Base-by-base conservation (phyloP, 2,329 filamentous ascomycete genomes). In the Pseudogymnoascus sp. region DNA sequence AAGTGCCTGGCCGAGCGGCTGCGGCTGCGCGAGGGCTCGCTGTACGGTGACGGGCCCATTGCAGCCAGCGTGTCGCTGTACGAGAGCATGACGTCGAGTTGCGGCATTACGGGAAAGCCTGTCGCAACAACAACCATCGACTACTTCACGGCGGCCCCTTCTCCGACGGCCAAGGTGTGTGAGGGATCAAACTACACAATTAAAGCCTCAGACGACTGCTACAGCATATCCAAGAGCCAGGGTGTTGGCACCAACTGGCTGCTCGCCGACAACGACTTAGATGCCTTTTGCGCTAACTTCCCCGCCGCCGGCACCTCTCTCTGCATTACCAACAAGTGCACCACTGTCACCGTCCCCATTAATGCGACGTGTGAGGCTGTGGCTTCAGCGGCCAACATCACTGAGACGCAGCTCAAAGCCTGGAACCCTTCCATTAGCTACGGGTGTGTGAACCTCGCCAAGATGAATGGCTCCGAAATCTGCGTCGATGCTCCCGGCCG, bases 1-100 rank as follows among this genome's bases (percentile, higher is more conserved):
- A 15, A 39, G 30, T 68, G 66, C 53, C 57, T 68, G 22, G 63
- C 62, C 43, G 62, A 61, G 25, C 66, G 63, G 20, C 18, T 68
- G 57, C 28, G 28, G 28, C 28, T 30, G 28, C 66, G 62, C n/a
- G 60, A 63, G 15, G 66, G 66, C 6, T 68, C 66, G 14, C 67
- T 66, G 14, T 68, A 65, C 33, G 67, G 62, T 60, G 65, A 67
- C 60, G 66, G 66, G 22, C 67, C 66, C 8, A 57, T 64, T 20
- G 62, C 64, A 58, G 63, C 62, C 18, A 64, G 62, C 62, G 30
- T 63, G 63, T 66, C 65, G 2, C 22, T 65, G 6, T 68, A 67
- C 58, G 58, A 65, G 33, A 63, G 18, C 58, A 50, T 65, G 65
- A 68, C 66, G 33, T 65, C 66, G 25, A 68, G 67, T 57, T 68